Evolutionary conservation across 108 stramenopile species (phyloP), one percentile per base, ranked within the genome.

Genomic region (Stephanodiscus triporus): DNA sequence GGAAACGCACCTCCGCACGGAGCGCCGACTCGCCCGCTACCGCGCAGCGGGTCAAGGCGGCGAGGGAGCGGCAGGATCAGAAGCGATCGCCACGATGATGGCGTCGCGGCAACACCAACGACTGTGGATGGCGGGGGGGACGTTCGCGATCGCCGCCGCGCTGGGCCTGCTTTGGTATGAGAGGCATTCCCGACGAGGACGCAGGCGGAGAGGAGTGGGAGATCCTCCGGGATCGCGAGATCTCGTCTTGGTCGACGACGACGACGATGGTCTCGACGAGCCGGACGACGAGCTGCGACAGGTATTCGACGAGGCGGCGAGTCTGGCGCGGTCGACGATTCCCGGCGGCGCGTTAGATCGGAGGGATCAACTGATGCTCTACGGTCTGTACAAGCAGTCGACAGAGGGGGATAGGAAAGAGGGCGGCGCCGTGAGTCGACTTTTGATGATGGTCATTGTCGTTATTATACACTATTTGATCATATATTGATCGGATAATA

Each of bases 311-410:
- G 58, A 68, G 49, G 81, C 81, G 30, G 57, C 66, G 13, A 60
- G 55, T 30, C 29, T 60, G 49, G 66, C 70, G 45, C 63, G 64
- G 34, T 40, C 54, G 51, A 60, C 70, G 22, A 51, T 27, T 68
- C 38, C 72, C 9, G 30, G 68, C 51, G 69, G 49, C 60, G 37
- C 30, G 14, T 55, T 84, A 29, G 78, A 76, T 61, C 47, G 38
- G 40, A 76, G 65, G n/a, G 89, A 94, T 59, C 87, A 92, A 71
- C 76, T 97, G 4, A 82, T 91, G 70, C 69, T 96, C 9, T 97
- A 97, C 75, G 90, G 84, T 2, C 65, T 96, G 45, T 97, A 92
- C 84, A 97, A 97, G 48, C 97, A 97, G 75, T 89, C 89, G 16
- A 84, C 81, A 11, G 63, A 75, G 55, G 97, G 97, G 45, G 89